phyloP scores from a whole-genome alignment of 192 early-diverging fungal genomes.

The Coemansia sp. region DNA sequence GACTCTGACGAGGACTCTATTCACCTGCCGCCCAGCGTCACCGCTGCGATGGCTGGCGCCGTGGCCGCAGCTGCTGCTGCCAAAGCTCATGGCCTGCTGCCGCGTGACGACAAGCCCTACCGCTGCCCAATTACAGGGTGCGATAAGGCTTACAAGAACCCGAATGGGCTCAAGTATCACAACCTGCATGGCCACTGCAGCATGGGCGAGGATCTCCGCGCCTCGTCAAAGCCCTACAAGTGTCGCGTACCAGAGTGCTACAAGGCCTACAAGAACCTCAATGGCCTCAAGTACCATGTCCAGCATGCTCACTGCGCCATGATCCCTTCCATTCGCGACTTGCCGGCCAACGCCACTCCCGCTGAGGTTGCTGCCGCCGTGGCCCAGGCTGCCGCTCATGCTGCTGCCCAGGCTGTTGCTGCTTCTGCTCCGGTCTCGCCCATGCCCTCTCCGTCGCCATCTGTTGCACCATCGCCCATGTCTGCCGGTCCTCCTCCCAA shows the following conservation, averaged over 20 bases:
- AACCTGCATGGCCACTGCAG: conserved; percentile 93
- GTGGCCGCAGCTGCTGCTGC: conserved; percentile 50
- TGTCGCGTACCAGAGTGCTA: conserved; percentile 85
- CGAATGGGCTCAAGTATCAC: conserved; percentile 98
- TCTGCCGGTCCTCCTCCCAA: background rate
- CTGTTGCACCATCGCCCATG: conserved; percentile 19
- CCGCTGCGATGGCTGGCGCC: conserved; percentile 57
- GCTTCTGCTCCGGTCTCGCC: conserved; percentile 17
- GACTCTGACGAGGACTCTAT: conserved; percentile 46
- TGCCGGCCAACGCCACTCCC: conserved; percentile 59
- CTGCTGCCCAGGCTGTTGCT: conserved; percentile 34
- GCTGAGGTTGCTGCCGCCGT: conserved; percentile 66
- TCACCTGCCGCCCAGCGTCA: conserved; percentile 60
- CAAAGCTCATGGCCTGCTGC: conserved; percentile 52
- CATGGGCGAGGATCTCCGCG: conserved; percentile 63
- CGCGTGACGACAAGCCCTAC: conserved; percentile 82
- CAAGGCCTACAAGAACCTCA: conserved; percentile 96
- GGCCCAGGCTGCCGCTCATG: conserved; percentile 62
- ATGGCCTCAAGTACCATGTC: conserved; percentile 95
- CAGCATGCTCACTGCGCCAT: conserved; percentile 82
- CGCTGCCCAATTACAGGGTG: conserved; percentile 86
- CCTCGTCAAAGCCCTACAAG: conserved; percentile 68
- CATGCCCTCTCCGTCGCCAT: conserved; percentile 4
- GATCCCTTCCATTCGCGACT: conserved; percentile 52
- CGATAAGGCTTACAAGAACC: conserved; percentile 98